Evolutionary conservation across 495 filamentous ascomycete species (phyloP).

Genomic region (Penicillium coffeae): DNA sequence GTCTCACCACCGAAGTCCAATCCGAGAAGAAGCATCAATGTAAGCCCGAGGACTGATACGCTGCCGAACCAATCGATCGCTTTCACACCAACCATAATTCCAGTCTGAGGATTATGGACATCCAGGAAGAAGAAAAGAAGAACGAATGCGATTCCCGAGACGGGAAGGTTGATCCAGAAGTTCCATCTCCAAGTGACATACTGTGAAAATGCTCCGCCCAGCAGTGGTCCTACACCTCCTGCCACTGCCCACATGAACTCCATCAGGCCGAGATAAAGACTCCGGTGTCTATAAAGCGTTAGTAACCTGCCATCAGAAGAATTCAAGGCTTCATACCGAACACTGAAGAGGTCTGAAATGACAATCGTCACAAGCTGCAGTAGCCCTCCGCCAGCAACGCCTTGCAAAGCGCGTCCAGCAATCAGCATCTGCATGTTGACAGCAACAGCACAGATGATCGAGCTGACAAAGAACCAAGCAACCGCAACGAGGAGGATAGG

Average conservation of each 20-base stretch:
- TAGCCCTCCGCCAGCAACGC: conserved; percentile 52
- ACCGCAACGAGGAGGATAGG: conserved; percentile 47
- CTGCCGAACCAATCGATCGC: conserved; percentile 77
- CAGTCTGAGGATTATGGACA: conserved; percentile 57
- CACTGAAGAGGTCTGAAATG: conserved; percentile 56
- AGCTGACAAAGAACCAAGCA: conserved; percentile 39
- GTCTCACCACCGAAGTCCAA: conserved; percentile 72
- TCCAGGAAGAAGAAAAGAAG: conserved; percentile 57
- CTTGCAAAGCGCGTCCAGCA: conserved; percentile 52
- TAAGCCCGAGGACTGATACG: conserved; percentile 63
- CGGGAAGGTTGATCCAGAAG: conserved; percentile 72
- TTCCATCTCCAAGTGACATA: conserved; percentile 62
- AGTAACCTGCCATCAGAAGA: not conserved
- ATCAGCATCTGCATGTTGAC: conserved; percentile 53
- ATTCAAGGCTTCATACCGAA: conserved; percentile 36
- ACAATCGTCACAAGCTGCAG: conserved; percentile 51
- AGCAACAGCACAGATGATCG: conserved; percentile 46
- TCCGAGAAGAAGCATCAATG: conserved; percentile 72
- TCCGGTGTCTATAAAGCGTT: conserved; percentile 24
- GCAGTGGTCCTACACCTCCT: conserved; percentile 58
- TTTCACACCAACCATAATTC: conserved; percentile 58
- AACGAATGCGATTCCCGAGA: conserved; percentile 51
- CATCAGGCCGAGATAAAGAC: conserved; percentile 51
- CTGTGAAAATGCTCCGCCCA: conserved; percentile 65
- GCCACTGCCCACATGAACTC: conserved; percentile 57